These are phyloP conservation scores for Rhizopus sp. DNA, from an alignment of 371 early-diverging fungal species.

Conservation along the genomic window DNA sequence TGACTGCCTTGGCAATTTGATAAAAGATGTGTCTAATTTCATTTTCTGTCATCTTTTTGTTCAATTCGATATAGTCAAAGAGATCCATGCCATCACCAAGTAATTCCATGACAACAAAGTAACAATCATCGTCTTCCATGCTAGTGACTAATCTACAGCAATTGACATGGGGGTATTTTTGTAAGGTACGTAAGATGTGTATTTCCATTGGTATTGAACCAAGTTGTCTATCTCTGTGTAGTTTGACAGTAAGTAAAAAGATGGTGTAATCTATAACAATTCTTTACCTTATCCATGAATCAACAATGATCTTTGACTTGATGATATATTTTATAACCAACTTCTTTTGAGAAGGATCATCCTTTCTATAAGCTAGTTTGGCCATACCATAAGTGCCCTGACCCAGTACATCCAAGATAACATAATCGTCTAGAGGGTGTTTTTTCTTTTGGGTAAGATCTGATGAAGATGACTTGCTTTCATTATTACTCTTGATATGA, in stretches of 20 bases:
- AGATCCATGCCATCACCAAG: constrained; percentile 65
- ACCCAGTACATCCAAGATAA: constrained; percentile 57
- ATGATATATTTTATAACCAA: constrained; percentile 71
- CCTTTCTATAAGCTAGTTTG: constrained; percentile 48
- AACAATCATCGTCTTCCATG: constrained; percentile 63
- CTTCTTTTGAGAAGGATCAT: constrained; percentile 53
- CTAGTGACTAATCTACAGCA: constrained; percentile 56
- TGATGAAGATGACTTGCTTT: neutral
- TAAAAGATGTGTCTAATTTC: constrained; percentile 57
- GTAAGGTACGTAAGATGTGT: constrained; percentile 62
- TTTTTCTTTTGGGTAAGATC: constrained; percentile 15
- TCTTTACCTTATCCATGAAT: constrained; percentile 61
- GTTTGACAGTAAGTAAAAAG: neutral
- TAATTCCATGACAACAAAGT: constrained; percentile 62
- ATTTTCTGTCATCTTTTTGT: constrained; percentile 51
- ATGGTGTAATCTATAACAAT: neutral
- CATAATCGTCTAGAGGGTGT: constrained; percentile 52
- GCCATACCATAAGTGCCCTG: constrained; percentile 74
- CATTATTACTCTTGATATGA: neutral
- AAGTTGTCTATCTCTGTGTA: constrained; percentile 54
- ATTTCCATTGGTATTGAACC: constrained; percentile 72
- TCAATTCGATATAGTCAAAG: constrained; percentile 71
- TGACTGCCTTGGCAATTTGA: constrained; percentile 60
- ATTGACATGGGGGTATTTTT: constrained; percentile 58
- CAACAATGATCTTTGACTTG: constrained; percentile 65